Base-by-base conservation (phyloP, 441 rosid genomes). In the Jatropha multifida region DNA sequence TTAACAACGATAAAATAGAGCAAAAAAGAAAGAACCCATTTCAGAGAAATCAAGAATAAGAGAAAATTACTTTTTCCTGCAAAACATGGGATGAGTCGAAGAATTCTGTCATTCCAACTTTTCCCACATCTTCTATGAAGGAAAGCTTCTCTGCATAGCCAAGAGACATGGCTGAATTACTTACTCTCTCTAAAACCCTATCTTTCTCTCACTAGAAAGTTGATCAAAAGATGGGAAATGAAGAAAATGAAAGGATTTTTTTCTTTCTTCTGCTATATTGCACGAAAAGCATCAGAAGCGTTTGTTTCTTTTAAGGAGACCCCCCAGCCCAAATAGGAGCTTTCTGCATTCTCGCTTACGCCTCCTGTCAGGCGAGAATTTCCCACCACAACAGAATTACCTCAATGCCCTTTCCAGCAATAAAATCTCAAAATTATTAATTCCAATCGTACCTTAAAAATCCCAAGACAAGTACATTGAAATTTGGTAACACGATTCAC, bases 91-190 rank as follows among this genome's bases (percentile, higher is more conserved):
- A 80, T 26, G 92, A 69, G 87, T 94, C 97, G 84, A 94, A 94
- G 77, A 90, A 86, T 81, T 94, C 97, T 18, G 94, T 76, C 98
- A 93, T 94, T 78, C 99, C 99, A 68, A 94, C 98, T 40, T 87
- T 88, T 75, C 99, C 98, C 81, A 94, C 99, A 85, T 93, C 99
- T 81, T 94, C 98, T 15, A 91, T 93, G 90, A 74, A 91, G 20
- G 99, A 94, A 52, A 94, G 89, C 91, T 91, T 94, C 88, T 94
- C 96, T 18, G 99, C 99, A 81, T 93, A 94, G 76, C 99, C 99
- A 76, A 94, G 85, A 82, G 99, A 94, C 99, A 94, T 94, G 83
- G 79, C 73, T 64, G 32, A 56, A 38, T 11, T 23, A 5, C n/a
- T 49, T 52, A 63, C 65, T 75, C 74, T 73, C 58, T 52, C 5